Base-by-base conservation (phyloP, 1,284 basidiomycete species). In the Peniophora sp. region DNA sequence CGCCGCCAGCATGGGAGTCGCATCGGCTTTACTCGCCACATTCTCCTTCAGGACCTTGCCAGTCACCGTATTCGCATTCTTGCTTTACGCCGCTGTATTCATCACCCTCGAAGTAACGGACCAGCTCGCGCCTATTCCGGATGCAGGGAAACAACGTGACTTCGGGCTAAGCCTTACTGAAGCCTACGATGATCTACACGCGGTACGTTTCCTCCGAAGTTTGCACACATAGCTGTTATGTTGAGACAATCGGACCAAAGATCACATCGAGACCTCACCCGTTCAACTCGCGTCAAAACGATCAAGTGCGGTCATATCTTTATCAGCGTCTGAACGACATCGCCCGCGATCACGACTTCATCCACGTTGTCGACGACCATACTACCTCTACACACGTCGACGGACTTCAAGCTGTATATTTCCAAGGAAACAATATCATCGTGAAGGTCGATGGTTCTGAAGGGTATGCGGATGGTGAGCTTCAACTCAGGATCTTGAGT, bases 221-320 rank as follows among this genome's bases (percentile, higher is more conserved):
- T n/a, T 32, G 27, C 27, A 32, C 27, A 32, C 12, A 32, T 6
- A 6, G 12, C 12, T 20, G 35, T 14, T 27, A 17, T 12, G 24
- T 20, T 32, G 24, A 41, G 15, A 5, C 20, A 45, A 20, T 8
- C 2, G 5, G 12, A 22, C 1, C n/a, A 9, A 24, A 87, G 83
- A 81, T 90, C 48, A 75, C 88, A 3, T 65, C 73, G 5, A 71
- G 74, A 27, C 87, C 88, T 0, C 88, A 86, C 60, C 81, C 88
- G 0, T 88, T 80, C 67, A 81, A 85, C 59, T 87, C 85, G 0
- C 85, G 83, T 64, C 75, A 81, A 14, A 91, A 91, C 59, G 82
- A 86, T 57, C 60, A 72, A 36, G 82, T 89, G 12, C 80, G 76
- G 48, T 57, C 64, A 0, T 82, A 81, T 60, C 66, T 91, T 22